Evolutionary conservation across 495 filamentous ascomycete genomes (phyloP), one percentile per base, ranked within the genome.

Genomic region (Aspergillus sparsus): DNA sequence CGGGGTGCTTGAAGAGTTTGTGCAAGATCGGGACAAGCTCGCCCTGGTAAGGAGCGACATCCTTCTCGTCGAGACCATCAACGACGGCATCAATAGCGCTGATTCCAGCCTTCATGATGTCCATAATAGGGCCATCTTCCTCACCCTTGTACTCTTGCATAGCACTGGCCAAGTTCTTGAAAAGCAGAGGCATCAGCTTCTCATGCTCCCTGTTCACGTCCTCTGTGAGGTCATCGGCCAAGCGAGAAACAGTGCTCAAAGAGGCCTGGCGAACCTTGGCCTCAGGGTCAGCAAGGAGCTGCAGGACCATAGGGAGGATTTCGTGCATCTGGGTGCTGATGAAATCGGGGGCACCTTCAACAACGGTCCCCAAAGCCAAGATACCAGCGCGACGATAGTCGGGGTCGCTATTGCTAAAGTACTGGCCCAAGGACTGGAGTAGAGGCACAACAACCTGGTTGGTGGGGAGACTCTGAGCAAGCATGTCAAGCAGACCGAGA

Each of bases 281-380:
- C 53, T 91, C 91, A 5, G 82, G 80, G 65, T 98, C 94, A 64
- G 89, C 87, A 16, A 98, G 83, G 7, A 98, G 84, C 68, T 86
- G 86, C 46, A 97, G 80, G 57, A 97, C 86, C 57, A 89, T 81
- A 39, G 94, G 95, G 74, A 97, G 87, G 68, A 96, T 88, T 61
- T 87, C 84, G 68, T 86, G 81, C 67, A 96, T 83, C 79, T 97
- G 92, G 8, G 91, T 94, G 60, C 87, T 89, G 66, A 97, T 88
- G 75, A 97, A 97, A 66, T 97, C 94, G 7, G 94, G 94, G 37
- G 94, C 95, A 62, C 94, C 94, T 76, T 98, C 94, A 53, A 96
- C 94, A 66, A 90, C 92, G 79, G 91, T 95, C 55, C 93, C 94
- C 5, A 98, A 80, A 7, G 94, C 88, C 62, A 98, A 82, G 67